Percentiles rank a stretch among this genome's conserved stretches.
Conservation (phyloP, 257 asterid genomes). For the Mentha longifolia region DNA sequence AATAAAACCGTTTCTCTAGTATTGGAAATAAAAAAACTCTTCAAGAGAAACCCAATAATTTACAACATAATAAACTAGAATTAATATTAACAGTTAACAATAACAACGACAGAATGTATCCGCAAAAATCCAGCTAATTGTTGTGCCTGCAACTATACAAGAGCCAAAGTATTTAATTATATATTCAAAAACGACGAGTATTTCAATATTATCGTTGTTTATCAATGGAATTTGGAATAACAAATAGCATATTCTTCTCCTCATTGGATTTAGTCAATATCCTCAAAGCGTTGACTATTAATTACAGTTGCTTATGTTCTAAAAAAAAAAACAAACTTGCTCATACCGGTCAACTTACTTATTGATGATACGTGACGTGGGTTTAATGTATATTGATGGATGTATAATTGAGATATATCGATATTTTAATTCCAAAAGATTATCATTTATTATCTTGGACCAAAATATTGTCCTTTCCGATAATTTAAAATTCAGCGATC, state of each 20-base stretch:
- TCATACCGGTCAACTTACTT: neutral
- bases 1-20: no score
- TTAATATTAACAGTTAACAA: no score
- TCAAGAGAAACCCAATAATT: no score
- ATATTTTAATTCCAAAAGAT: neutral
- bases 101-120: no score
- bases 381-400: no score
- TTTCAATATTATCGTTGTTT: constrained; percentile 1
- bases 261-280: neutral
- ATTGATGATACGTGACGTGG: neutral
- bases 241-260: constrained; percentile 25
- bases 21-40: no score
- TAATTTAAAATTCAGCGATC: no score
- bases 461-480: neutral
- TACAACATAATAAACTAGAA: no score
- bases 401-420: neutral
- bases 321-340: neutral
- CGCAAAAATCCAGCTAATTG: neutral
- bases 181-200: neutral
- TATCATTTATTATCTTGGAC: no score
- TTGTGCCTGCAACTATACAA: constrained; percentile 20
- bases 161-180: neutral
- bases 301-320: neutral
- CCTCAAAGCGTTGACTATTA: neutral
- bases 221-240: constrained; percentile 24